A percentile compares a stretch with the other conserved stretches of the same genome.
Evolutionary conservation across 768 basidiomycete genomes (phyloP).

Genomic region (Lyophyllum atratum): DNA sequence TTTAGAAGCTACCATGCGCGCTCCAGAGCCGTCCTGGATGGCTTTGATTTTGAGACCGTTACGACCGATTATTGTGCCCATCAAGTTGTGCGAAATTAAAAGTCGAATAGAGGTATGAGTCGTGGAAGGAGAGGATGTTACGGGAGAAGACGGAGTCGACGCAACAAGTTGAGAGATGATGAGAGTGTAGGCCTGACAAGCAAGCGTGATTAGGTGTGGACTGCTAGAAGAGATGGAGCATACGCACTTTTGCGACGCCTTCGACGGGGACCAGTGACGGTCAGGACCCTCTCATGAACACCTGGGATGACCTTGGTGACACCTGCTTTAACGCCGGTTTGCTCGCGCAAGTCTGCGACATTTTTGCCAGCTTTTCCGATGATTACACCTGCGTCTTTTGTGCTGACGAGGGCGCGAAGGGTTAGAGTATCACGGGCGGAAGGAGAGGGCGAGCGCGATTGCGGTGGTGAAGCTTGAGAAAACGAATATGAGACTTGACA

Average conservation of each 20-base stretch:
- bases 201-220: conserved; percentile 15
- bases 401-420: conserved; percentile 92
- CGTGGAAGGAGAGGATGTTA: conserved; percentile 68
- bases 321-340: conserved; percentile 96
- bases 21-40: conserved; percentile 94
- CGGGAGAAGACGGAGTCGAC: conserved; percentile 73
- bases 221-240: neutral
- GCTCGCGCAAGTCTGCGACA: conserved; percentile 93
- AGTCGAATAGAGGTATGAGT: conserved; percentile 91
- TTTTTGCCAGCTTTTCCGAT: conserved; percentile 98
- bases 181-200: conserved; percentile 86
- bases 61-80: conserved; percentile 98
- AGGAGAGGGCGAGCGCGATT: conserved; percentile 78
- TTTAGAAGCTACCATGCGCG: conserved; percentile 98
- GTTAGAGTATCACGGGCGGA: conserved; percentile 76
- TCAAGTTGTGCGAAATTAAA: conserved; percentile 97
- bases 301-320: conserved; percentile 98
- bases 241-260: conserved; percentile 82
- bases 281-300: conserved; percentile 97
- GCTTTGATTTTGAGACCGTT: conserved; percentile 97
- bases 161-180: conserved; percentile 90
- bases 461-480: conserved; percentile 55
- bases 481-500: conserved; percentile 21
- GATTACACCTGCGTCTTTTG: conserved; percentile 96
- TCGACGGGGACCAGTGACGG: conserved; percentile 91